Evolutionary conservation across 441 rosid genomes (phyloP), one percentile per base, ranked within the genome.

Genomic region (Bruguiera hainesii): DNA sequence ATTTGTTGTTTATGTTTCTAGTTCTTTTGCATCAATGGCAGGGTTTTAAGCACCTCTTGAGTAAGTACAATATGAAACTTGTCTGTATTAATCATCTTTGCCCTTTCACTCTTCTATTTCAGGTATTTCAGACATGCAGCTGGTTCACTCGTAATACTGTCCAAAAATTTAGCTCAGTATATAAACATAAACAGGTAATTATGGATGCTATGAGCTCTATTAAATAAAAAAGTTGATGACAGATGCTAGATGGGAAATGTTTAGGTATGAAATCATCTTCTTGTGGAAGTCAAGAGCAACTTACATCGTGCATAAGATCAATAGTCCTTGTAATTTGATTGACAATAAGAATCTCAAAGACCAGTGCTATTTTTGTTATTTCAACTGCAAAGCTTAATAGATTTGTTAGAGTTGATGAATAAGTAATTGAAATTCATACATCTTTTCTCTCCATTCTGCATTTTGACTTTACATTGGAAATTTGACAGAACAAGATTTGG

Each of bases 111-210:
- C 63, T 70, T 63, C 65, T 48, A n/a, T 37, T 80, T 56, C 84
- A 95, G 99, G 79, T 95, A 95, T 75, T 95, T 95, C 66, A 89
- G 95, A 57, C 99, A 95, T 76, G 98, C 95, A 56, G 71, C 83
- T 73, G 83, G 96, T 71, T 62, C 97, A 59, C 83, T 92, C 66
- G 5, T 90, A 30, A 79, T 92, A 60, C 85, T 95, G 63, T 90
- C 99, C 70, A 92, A 89, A 82, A 95, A 86, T 79, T 76, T 95
- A 81, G 98, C 93, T 30, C 93, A 76, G 77, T 82, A 92, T 76
- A 89, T 95, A 67, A 76, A 90, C 78, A 74, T 92, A 73, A 95
- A 95, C 97, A 95, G 99, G 99, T 92, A 60, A 87, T 69, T 70
- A 30, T 79, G 29, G n/a, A 68, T 56, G 29, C 31, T 50, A 28